Evolutionary conservation across 805 yeast species (phyloP), one percentile per base, ranked within the genome.

Genomic region (Jamesozyma jinghongensis): DNA sequence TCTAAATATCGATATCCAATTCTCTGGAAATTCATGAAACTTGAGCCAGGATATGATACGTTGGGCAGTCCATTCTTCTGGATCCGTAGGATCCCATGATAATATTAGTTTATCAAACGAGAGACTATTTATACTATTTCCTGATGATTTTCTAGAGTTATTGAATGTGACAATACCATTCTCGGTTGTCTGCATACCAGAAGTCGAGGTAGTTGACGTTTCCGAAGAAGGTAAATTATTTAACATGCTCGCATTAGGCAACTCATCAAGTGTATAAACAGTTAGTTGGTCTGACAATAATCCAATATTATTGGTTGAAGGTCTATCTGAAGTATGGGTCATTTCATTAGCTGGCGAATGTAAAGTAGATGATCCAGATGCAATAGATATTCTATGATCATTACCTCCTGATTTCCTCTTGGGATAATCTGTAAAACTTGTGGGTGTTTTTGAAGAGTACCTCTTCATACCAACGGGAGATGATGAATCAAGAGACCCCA

Each of bases 1-100:
- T 32, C 64, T 63, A 59, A 87, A 82, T 14, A 78, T 71, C 4
- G 68, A 73, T n/a, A 73, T 66, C 96, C 96, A 87, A 12, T 79
- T 66, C 3, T 70, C 73, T 48, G 81, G 81, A 61, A 87, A 87
- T 17, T 73, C 69, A 56, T 86, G 71, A n/a, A 60, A 50, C 6
- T 72, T 78, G 19, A 87, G 67, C 94, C 95, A 87, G 36, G 64
- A 56, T 0, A 69, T 44, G 1, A 86, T 88, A 39, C 82, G 68
- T n/a, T 71, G 75, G 47, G 73, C 63, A 1, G 80, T 75, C 96
- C 96, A 86, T 43, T 75, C 79, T 5, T 68, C 69, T 1, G 82
- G 75, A 40, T 68, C 68, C 26, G 67, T 66, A 0, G 72, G 74
- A 19, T 70, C 67, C 79, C 79, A 75, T 2, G 69, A 61, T 11